phyloP scores from a whole-genome alignment of 805 yeast species.

The Sugiyamaella floridensis region DNA sequence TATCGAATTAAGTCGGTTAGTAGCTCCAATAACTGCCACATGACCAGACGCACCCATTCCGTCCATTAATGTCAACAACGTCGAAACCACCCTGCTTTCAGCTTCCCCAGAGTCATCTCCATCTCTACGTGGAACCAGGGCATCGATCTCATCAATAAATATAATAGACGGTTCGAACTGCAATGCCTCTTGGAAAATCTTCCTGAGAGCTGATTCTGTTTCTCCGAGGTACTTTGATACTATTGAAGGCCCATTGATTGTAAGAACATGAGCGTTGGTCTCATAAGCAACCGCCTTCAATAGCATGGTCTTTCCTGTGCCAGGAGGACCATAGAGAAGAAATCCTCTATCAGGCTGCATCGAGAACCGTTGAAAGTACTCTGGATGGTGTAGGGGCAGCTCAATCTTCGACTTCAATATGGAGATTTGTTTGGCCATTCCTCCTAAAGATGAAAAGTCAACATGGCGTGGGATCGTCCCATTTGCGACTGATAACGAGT shows the following conservation, averaged over 20 bases:
- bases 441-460: conserved; percentile 63
- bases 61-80: conserved; percentile 88
- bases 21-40: conserved; percentile 87
- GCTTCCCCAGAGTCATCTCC: conserved; percentile 86
- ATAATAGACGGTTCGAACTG: conserved; percentile 82
- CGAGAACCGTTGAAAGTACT: conserved; percentile 74
- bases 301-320: conserved; percentile 92
- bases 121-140: conserved; percentile 77
- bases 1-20: conserved; percentile 76
- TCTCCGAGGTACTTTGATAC: conserved; percentile 92
- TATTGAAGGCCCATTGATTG: conserved; percentile 84
- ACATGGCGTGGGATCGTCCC: conserved; percentile 13
- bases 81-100: conserved; percentile 85
- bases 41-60: conserved; percentile 98
- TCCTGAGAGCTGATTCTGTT: conserved; percentile 80
- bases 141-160: conserved; percentile 89
- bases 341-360: conserved; percentile 90
- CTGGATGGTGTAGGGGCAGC: conserved; percentile 73
- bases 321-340: conserved; percentile 93
- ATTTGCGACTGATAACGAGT: conserved; percentile 6
- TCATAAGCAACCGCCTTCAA: conserved; percentile 76
- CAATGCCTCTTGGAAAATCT: conserved; percentile 75
- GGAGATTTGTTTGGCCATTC: conserved; percentile 57
- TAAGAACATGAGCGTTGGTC: conserved; percentile 69
- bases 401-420: conserved; percentile 60